Base-by-base conservation (phyloP, 768 basidiomycete species). In the Naganishia vishniacii region DNA sequence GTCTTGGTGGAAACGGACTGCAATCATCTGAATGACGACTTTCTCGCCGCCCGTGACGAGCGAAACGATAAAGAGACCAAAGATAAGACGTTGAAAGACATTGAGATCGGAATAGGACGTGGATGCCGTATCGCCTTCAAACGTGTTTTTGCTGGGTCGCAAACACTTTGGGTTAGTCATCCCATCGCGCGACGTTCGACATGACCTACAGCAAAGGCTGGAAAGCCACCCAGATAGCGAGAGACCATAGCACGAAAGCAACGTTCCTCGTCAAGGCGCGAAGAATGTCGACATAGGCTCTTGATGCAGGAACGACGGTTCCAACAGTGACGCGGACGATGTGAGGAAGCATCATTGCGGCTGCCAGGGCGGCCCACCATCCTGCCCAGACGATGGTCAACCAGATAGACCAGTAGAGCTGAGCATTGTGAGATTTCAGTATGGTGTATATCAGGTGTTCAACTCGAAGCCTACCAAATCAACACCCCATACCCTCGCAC, bases 341-440 rank as follows among this genome's bases (percentile, higher is more conserved):
- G 1, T 66, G 65, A n/a, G 79, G 81, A 20, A 77, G 67, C 31
- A 80, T 64, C 73, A 78, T 73, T 46, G 86, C 81, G 18, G 77
- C 73, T 11, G 88, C 88, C 23, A 88, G 81, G 1, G 85, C 80
- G 34, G 79, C 83, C 89, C 89, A 92, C 87, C 88, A 92, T 18
- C 86, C 87, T 72, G 77, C 83, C 91, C 91, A 94, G 4, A 83
- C 78, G 32, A 92, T 83, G 41, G 81, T 83, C 29, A 91, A 78
- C 89, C 89, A 94, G 62, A 90, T 85, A 64, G 86, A 88, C 88
- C 88, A 91, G 83, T 84, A 89, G 6, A 87, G 59, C 48, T 75
- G 59, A 88, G 75, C 61, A 79, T 79, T 11, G 86, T 81, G 32
- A 81, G 81, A 83, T 84, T 86, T 12, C 86, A 77, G 82, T 84